phyloP scores from a whole-genome alignment of 129 eudicot species.

The Mikania micrantha region DNA sequence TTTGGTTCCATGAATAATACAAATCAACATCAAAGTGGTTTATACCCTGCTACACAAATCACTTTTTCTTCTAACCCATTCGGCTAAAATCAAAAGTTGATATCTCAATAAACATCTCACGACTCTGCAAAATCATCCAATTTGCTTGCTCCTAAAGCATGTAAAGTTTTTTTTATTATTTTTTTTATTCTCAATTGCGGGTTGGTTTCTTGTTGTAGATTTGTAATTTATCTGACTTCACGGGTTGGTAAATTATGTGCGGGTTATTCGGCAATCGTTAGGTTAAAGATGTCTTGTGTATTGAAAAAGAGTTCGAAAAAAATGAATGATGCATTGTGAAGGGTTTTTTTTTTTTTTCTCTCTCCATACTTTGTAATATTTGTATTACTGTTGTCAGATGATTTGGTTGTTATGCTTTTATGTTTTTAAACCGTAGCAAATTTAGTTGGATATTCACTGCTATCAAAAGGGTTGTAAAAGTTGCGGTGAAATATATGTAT shows the following conservation, averaged over 20 bases:
- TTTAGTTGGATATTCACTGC: too few relatives aligned
- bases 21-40: conserved; percentile 48
- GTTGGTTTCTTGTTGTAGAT: conserved; percentile 34
- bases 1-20: conserved; percentile 35
- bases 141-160: conserved; percentile 11
- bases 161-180: too few relatives aligned
- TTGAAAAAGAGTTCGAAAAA: too few relatives aligned
- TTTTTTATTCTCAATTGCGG: not conserved
- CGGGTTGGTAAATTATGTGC: conserved; percentile 1
- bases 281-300: too few relatives aligned
- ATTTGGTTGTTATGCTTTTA: too few relatives aligned
- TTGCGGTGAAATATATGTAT: too few relatives aligned
- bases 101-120: not conserved
- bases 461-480: too few relatives aligned
- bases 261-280: conserved; percentile 16
- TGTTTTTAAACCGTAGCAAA: too few relatives aligned
- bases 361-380: too few relatives aligned
- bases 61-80: conserved; percentile 68
- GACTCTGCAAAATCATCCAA: conserved; percentile 11
- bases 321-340: too few relatives aligned
- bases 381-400: too few relatives aligned
- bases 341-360: too few relatives aligned
- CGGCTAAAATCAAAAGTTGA: conserved; percentile 28
- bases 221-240: conserved; percentile 12
- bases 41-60: conserved; percentile 21